Evolutionary conservation across 2,329 filamentous ascomycete species (phyloP).

Genomic region (Trichoderma hamatum): DNA sequence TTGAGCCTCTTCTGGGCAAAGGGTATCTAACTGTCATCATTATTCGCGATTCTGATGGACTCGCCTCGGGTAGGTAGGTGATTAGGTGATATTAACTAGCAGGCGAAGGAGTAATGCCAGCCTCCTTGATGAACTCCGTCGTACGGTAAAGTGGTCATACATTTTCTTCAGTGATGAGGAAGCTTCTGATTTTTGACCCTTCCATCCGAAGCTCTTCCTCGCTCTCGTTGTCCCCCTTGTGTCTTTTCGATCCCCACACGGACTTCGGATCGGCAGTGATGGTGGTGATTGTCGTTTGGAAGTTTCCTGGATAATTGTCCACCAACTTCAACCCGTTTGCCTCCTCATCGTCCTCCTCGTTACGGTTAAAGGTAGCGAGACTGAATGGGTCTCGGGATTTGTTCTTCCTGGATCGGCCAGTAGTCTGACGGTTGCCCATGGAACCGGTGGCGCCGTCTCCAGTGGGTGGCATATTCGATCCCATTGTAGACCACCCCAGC

Average conservation of each 20-base stretch:
- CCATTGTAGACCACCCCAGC: not conserved
- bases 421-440: not conserved
- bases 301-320: not conserved
- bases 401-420: not conserved
- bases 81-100: not conserved
- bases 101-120: not conserved
- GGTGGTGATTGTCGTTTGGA: not conserved
- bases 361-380: not conserved
- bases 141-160: not conserved
- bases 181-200: not conserved
- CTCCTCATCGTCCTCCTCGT: not conserved
- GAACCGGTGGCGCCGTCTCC: not conserved
- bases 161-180: not conserved
- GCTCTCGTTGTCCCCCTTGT: not conserved
- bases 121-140: not conserved
- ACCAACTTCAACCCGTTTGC: not conserved
- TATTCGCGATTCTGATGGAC: not conserved
- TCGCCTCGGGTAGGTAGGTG: not conserved
- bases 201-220: not conserved
- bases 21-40: not conserved
- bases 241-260: not conserved
- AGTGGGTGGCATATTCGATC: not conserved
- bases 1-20: not conserved
- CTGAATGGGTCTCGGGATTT: not conserved
- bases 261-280: not conserved